Evolutionary conservation across 345 rosid genomes (phyloP).

Genomic region (Lumnitzera racemosa): DNA sequence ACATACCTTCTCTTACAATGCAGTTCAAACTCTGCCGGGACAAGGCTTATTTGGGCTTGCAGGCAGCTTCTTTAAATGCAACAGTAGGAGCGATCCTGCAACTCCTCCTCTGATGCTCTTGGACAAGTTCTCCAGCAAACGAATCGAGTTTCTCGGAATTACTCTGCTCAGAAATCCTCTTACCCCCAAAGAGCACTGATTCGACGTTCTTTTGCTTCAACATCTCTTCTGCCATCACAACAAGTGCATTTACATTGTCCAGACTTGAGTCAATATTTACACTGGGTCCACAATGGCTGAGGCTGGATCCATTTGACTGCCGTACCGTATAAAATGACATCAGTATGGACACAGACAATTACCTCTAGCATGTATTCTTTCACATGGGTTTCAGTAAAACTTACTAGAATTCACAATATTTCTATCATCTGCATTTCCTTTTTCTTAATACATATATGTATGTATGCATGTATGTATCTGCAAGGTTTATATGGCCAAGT

Average conservation of each 20-base stretch:
- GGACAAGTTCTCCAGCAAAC: slow-evolving; percentile 80
- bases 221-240: slow-evolving; percentile 81
- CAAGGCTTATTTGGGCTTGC: slow-evolving; percentile 23
- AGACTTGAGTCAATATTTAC: slow-evolving; percentile 65
- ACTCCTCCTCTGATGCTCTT: slow-evolving; percentile 91
- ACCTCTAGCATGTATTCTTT: too few species aligned
- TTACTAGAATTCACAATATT: too few species aligned
- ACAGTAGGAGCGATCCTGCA: slow-evolving; percentile 95
- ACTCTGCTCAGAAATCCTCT: slow-evolving; percentile 64
- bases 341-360: not conserved
- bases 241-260: slow-evolving; percentile 63
- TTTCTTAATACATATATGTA: too few species aligned
- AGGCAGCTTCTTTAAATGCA: slow-evolving; percentile 73
- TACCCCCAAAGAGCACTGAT: slow-evolving; percentile 81
- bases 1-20: too few species aligned
- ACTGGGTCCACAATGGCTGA: slow-evolving; percentile 54
- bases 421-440: too few species aligned
- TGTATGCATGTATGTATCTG: too few species aligned
- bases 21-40: not conserved
- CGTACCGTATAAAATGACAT: not conserved
- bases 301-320: slow-evolving; percentile 80
- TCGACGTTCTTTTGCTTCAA: slow-evolving; percentile 93
- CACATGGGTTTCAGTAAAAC: too few species aligned
- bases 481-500: not conserved
- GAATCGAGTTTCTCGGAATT: slow-evolving; percentile 82